These are phyloP conservation scores for Neonectria ditissima DNA, from an alignment of 2,329 filamentous ascomycete species.

Conservation along the genomic window DNA sequence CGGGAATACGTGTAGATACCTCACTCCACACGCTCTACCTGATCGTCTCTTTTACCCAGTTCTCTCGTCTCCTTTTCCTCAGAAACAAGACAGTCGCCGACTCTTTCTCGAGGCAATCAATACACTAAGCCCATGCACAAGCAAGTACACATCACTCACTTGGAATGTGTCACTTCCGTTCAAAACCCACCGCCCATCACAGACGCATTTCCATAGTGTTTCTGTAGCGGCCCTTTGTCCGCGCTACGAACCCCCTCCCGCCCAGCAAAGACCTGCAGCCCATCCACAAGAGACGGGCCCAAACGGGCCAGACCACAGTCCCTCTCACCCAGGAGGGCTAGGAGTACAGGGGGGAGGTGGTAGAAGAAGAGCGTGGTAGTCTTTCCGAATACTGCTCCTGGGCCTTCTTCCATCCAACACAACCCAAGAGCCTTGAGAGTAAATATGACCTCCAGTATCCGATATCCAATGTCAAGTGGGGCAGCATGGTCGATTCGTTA, in stretches of 20 bases:
- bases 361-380: background rate
- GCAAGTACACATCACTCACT: slow-evolving; percentile 1
- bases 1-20: slow-evolving; percentile 12
- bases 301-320: slow-evolving; percentile 22
- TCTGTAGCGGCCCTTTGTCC: slow-evolving; percentile 30
- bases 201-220: slow-evolving; percentile 25
- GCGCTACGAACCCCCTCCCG: slow-evolving; percentile 29
- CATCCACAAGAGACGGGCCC: slow-evolving; percentile 32
- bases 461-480: background rate
- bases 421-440: background rate
- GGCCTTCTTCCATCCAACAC: background rate
- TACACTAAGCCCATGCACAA: slow-evolving; percentile 2
- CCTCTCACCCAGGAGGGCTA: slow-evolving; percentile 2
- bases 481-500: background rate
- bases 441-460: background rate
- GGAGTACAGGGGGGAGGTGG: background rate
- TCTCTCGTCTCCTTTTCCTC: background rate
- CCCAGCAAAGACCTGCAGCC: slow-evolving; percentile 33
- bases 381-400: too few species aligned
- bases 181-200: slow-evolving; percentile 38
- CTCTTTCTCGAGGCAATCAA: slow-evolving; percentile 5
- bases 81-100: slow-evolving; percentile 13
- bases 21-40: background rate
- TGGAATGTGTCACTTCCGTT: slow-evolving; percentile 17
- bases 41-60: background rate